Percentiles rank a stretch among this genome's conserved stretches.
Conservation (phyloP, 495 filamentous ascomycete genomes). For the Podospora pseudoanserina region DNA sequence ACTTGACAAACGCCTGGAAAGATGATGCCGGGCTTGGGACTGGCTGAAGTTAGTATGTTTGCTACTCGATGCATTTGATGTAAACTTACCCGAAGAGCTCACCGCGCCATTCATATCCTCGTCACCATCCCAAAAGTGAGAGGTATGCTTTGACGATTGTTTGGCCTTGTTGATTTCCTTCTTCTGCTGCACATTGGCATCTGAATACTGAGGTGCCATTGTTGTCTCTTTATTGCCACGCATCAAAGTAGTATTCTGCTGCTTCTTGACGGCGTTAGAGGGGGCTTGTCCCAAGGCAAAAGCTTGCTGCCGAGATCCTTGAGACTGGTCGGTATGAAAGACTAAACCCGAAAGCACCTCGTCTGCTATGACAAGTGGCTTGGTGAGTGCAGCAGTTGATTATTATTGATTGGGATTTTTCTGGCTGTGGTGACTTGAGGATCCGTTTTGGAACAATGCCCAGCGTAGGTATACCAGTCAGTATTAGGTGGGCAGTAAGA, state of each 20-base stretch:
- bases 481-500: background rate
- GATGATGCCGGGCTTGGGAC: background rate
- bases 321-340: background rate
- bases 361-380: too few relatives aligned
- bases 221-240: background rate
- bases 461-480: too few relatives aligned
- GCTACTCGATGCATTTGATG: background rate
- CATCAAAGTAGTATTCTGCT: background rate
- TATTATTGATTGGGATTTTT: background rate
- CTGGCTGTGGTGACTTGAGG: background rate
- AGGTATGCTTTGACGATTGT: background rate
- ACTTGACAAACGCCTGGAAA: conserved; percentile 11
- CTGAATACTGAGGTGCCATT: background rate
- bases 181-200: background rate
- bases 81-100: background rate
- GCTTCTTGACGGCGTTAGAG: background rate
- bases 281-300: background rate
- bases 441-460: background rate
- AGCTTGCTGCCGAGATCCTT: background rate
- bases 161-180: background rate
- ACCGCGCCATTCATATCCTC: background rate
- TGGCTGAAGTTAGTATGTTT: background rate
- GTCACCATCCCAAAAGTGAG: background rate
- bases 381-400: background rate
- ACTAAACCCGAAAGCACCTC: background rate